Evolutionary conservation across 1,139 yeast species (phyloP).

Genomic region (Taphrina communis): DNA sequence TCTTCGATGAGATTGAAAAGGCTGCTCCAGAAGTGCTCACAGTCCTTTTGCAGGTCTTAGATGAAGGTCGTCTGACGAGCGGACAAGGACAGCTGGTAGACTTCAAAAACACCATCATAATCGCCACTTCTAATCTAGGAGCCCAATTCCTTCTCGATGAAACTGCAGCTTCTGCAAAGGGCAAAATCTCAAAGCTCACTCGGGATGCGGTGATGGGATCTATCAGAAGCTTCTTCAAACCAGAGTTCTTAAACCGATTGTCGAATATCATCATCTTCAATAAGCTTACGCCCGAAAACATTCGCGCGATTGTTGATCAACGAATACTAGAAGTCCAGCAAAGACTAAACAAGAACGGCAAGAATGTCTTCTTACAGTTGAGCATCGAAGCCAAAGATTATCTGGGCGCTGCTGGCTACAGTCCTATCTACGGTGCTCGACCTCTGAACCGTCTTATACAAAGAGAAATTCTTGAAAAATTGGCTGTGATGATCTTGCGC

Average conservation of each 20-base stretch:
- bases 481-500: constrained; percentile 85
- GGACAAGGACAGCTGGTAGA: constrained; percentile 92
- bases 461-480: constrained; percentile 77
- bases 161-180: constrained; percentile 56
- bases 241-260: constrained; percentile 95
- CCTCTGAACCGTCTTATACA: constrained; percentile 95
- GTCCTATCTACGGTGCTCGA: constrained; percentile 93
- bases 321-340: constrained; percentile 82
- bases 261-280: constrained; percentile 91
- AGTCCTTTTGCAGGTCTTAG: constrained; percentile 84
- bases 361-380: constrained; percentile 70
- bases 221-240: constrained; percentile 91
- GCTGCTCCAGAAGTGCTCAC: constrained; percentile 99
- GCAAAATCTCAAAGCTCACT: constrained; percentile 67
- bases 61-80: constrained; percentile 94
- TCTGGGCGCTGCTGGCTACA: constrained; percentile 83
- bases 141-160: constrained; percentile 83
- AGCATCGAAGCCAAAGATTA: constrained; percentile 78
- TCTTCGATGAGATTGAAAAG: constrained; percentile 96
- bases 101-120: constrained; percentile 87
- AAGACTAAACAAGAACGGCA: constrained; percentile 83
- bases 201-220: constrained; percentile 80
- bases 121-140: constrained; percentile 97
- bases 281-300: constrained; percentile 87
- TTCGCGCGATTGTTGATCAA: constrained; percentile 85